Evolutionary conservation across 2,329 filamentous ascomycete species (phyloP), one percentile per base, ranked within the genome.

Genomic region (Fusarium protoensiforme): DNA sequence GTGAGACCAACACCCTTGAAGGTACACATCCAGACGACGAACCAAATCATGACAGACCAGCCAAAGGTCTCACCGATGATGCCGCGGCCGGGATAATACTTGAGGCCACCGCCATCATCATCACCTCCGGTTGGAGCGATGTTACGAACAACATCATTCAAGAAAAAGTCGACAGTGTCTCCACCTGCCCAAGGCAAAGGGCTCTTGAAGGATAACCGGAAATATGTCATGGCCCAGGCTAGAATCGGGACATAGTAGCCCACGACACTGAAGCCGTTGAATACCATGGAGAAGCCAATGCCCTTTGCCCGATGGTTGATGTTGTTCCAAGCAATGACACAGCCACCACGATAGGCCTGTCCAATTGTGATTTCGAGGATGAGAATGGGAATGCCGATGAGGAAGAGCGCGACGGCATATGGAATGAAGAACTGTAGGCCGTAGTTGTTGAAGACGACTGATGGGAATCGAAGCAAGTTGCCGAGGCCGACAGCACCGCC

Each of bases 311-410:
- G 81, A 22, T 79, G 75, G 72, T 88, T 85, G 63, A 88, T 81
- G 36, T 85, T 86, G 73, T 86, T 84, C 74, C 81, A 88, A 1
- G 87, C 86, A 33, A 87, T 83, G 18, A 87, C 84, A 1, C 82
- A 84, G 14, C 87, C 87, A 29, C 85, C 86, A 4, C 87, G 86
- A 70, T 89, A 88, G 1, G 87, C 86, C 66, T 89, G 92, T 57
- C 93, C 93, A 36, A 93, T 93, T 38, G 91, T 92, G 58, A 89
- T 87, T 69, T 90, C 87, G 27, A 89, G 83, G 7, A 87, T 83
- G 11, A 89, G 81, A 0, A 85, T 83, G 0, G 87, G 88, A 20
- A 89, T 88, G 14, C 87, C 87, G 41, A 90, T 61, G 3, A 74
- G 61, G n/a, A 74, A 74, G 11, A 74, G 43, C 1, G 66, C 85